Evolutionary conservation across 1,139 yeast genomes (phyloP).

Genomic region (Yamadazyma dushanensis): DNA sequence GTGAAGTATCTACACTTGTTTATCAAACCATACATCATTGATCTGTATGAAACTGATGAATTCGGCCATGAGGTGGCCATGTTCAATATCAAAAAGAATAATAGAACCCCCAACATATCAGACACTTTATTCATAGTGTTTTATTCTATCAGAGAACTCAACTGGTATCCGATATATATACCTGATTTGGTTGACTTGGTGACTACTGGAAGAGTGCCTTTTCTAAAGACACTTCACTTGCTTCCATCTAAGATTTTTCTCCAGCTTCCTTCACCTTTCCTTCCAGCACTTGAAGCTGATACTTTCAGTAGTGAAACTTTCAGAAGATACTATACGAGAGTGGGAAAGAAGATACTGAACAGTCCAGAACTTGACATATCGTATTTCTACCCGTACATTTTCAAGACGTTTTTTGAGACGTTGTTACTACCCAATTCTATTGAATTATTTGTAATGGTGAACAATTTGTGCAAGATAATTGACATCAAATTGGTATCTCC

Average conservation of each 20-base stretch:
- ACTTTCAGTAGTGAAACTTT: slow-evolving; percentile 5
- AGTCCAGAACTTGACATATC: slow-evolving; percentile 13
- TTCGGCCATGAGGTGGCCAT: slow-evolving; percentile 1
- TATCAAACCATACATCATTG: slow-evolving; percentile 12
- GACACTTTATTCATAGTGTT: slow-evolving; percentile 41
- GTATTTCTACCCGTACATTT: slow-evolving; percentile 36
- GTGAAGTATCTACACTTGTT: slow-evolving; percentile 27
- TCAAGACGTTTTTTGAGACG: slow-evolving; percentile 26
- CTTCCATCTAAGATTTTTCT: slow-evolving; percentile 6
- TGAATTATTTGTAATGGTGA: slow-evolving; percentile 25
- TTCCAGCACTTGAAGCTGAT: slow-evolving; percentile 12
- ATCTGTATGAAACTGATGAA: slow-evolving; percentile 7
- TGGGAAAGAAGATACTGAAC: slow-evolving; percentile 17
- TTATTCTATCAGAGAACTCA: slow-evolving; percentile 34
- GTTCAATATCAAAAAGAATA: slow-evolving; percentile 16
- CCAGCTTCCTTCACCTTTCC: slow-evolving; percentile 3
- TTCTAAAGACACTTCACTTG: slow-evolving; percentile 24
- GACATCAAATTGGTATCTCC: slow-evolving; percentile 3
- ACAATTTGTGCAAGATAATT: slow-evolving; percentile 13
- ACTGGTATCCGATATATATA: slow-evolving; percentile 37
- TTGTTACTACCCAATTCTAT: slow-evolving; percentile 33
- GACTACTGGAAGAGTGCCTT: slow-evolving; percentile 37
- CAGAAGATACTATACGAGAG: slow-evolving; percentile 9
- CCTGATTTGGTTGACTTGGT: slow-evolving; percentile 33
- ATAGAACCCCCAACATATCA: slow-evolving; percentile 21